A percentile compares a stretch with the other conserved stretches of the same genome.
Evolutionary conservation across 371 early-diverging fungal species (phyloP).

Genomic region (Mortierella sp.): DNA sequence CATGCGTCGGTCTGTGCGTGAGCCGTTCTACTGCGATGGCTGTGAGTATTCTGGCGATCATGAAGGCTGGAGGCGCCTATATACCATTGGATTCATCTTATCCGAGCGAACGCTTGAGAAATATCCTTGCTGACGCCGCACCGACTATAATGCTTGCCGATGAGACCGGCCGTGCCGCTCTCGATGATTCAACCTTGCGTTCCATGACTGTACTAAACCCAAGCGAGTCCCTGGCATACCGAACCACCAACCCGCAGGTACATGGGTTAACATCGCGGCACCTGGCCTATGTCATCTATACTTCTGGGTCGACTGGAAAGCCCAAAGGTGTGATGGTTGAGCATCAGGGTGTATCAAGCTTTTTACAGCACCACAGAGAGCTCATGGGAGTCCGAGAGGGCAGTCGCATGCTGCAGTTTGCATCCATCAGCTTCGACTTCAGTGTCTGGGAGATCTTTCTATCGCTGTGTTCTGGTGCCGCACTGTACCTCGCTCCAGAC

Average conservation of each 20-base stretch:
- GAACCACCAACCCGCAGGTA: neutral
- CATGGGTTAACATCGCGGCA: neutral
- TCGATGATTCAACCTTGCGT: neutral
- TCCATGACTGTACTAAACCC: slow-evolving; percentile 4
- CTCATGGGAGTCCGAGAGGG: neutral
- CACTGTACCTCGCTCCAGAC: neutral
- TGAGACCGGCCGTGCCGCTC: neutral
- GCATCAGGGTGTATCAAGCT: neutral
- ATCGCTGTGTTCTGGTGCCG: neutral
- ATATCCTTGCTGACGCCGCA: slow-evolving; percentile 9
- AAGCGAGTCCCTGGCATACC: neutral
- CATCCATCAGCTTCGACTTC: neutral
- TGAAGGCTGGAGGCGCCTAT: slow-evolving; percentile 25
- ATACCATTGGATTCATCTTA: slow-evolving; percentile 19
- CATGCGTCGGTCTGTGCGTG: slow-evolving; percentile 12
- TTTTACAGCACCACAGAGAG: neutral
- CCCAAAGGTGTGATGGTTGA: slow-evolving; percentile 59
- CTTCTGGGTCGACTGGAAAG: slow-evolving; percentile 61
- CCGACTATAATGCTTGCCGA: slow-evolving; percentile 7
- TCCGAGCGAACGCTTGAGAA: slow-evolving; percentile 11
- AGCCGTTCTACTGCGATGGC: slow-evolving; percentile 14
- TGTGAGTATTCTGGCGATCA: slow-evolving; percentile 3
- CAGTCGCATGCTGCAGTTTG: neutral
- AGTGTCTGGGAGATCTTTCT: neutral
- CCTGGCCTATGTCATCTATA: slow-evolving; percentile 51